phyloP scores from a whole-genome alignment of 345 rosid species.

The Pugionium cornutum region DNA sequence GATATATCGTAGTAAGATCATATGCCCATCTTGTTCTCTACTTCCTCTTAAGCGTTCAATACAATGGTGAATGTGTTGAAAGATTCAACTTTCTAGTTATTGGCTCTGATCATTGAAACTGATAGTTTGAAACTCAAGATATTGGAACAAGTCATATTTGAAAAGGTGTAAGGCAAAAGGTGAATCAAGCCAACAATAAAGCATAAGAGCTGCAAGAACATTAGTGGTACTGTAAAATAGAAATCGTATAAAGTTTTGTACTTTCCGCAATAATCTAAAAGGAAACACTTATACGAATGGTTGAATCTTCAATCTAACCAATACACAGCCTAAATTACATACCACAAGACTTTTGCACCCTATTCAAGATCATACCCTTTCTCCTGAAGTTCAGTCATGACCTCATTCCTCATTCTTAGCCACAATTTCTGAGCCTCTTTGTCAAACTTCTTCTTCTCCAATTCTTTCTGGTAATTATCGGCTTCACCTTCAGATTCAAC shows the following conservation, averaged over 20 bases:
- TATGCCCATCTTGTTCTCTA: slow-evolving; percentile 13
- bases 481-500: slow-evolving; percentile 57
- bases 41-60: not conserved
- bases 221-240: slow-evolving; percentile 16
- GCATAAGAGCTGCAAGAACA: slow-evolving; percentile 17
- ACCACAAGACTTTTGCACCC: slow-evolving; percentile 22
- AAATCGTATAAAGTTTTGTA: slow-evolving; percentile 2
- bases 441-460: slow-evolving; percentile 74
- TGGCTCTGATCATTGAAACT: slow-evolving; percentile 9
- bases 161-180: slow-evolving; percentile 10
- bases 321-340: slow-evolving; percentile 28
- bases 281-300: slow-evolving; percentile 12
- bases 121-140: slow-evolving; percentile 4
- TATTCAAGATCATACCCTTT: slow-evolving; percentile 75
- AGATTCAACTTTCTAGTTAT: not conserved
- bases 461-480: slow-evolving; percentile 52
- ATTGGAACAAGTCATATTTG: not conserved
- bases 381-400: slow-evolving; percentile 74
- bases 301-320: slow-evolving; percentile 4
- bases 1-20: slow-evolving; percentile 30
- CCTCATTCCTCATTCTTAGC: slow-evolving; percentile 91
- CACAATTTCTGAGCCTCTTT: slow-evolving; percentile 78
- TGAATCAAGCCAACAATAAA: slow-evolving; percentile 10
- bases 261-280: slow-evolving; percentile 3
- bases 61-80: slow-evolving; percentile 12